A percentile compares a stretch with the other conserved stretches of the same genome.
These are phyloP conservation scores for Cucurbita pepo DNA, from an alignment of 306 rosid genomes.

Conservation along the genomic window DNA sequence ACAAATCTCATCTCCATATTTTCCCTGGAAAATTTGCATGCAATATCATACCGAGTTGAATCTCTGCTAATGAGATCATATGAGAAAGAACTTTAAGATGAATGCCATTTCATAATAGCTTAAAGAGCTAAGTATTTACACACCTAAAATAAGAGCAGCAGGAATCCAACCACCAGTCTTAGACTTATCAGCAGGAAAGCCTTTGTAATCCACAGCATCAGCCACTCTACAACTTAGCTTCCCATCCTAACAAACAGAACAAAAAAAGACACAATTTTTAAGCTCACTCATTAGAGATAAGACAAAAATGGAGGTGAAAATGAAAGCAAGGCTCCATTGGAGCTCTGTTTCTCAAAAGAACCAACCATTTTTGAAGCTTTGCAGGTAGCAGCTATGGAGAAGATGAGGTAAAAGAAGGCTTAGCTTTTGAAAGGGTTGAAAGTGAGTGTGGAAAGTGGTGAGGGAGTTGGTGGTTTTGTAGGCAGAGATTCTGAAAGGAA, in stretches of 20 bases:
- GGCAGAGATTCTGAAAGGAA: conserved; percentile 18
- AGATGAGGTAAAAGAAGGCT: background rate
- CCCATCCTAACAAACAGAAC: conserved; percentile 26
- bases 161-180: conserved; percentile 84
- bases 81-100: background rate
- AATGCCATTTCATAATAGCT: background rate
- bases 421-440: background rate
- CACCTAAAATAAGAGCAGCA: conserved; percentile 69
- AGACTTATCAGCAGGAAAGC: conserved; percentile 62
- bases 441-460: conserved; percentile 1
- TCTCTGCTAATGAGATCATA: background rate
- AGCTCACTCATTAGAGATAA: background rate
- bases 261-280: background rate
- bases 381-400: background rate
- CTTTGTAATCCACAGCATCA: conserved; percentile 73
- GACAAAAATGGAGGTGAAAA: background rate
- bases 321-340: background rate
- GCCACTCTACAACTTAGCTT: conserved; percentile 56
- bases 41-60: background rate
- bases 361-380: background rate
- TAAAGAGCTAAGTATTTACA: background rate
- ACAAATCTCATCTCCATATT: background rate
- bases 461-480: conserved; percentile 34
- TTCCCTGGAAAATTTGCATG: background rate
- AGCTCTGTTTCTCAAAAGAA: background rate